Base-by-base conservation (phyloP, 176 grass and related monocot species). In the Carex kokanica region DNA sequence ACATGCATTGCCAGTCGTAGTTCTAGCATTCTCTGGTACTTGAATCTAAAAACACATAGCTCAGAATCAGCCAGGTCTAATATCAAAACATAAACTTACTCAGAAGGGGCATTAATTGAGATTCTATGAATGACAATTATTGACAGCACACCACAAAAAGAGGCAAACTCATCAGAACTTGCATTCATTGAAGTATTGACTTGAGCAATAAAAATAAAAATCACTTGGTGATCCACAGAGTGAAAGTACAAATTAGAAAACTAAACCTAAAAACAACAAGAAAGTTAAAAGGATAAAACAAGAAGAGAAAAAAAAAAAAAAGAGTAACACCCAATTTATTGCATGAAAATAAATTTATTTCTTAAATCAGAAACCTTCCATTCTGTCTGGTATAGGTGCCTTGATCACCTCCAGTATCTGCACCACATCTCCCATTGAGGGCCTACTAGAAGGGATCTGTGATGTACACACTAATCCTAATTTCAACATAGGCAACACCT, bases 321-420 rank as follows among this genome's bases (percentile, higher is more conserved):
- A 11, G 27, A 15, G 45, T 17, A 51, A 31, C 43, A 63, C 12
- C 58, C 78, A 67, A 54, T 68, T 53, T 82, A 27, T 45, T 65
- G 32, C 40, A 65, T 12, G 41, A 25, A 62, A 65, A 43, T 17
- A 82, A 24, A 27, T 60, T 51, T 20, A 78, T 9, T 43, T 73
- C 53, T 68, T 43, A 67, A 51, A 87, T 89, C 83, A 89, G 88
- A 88, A 90, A 53, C 52, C 74, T 55, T 87, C 87, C 85, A 89
- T 91, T 74, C 83, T 84, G 29, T 85, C 74, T 10, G 64, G 64
- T 62, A 95, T 54, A 64, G 96, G 96, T 3, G 96, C 85, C 80
- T 89, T 88, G 86, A 95, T 98, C 84, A 98, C 93, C 89, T 95
- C 91, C 85, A 98, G 89, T 85, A 98, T 90, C 91, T 98, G 96